Conservation (phyloP, 164 flowering plant genomes). For the Magnolia kwangsiensis region DNA sequence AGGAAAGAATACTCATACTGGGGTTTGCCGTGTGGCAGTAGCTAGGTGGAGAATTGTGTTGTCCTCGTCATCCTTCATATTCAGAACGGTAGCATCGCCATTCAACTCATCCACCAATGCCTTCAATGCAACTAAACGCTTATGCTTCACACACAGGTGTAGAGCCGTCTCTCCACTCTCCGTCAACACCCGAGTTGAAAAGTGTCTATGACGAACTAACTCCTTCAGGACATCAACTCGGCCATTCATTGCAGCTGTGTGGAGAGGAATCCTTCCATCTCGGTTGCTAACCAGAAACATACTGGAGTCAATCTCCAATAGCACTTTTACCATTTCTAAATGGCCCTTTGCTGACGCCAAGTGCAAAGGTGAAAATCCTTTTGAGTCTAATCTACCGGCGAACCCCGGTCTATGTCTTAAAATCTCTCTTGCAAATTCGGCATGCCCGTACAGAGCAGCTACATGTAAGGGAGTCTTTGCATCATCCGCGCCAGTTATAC, state of each 20-base stretch:
- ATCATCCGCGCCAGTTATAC: neutral
- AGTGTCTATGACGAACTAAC: conserved; percentile 8
- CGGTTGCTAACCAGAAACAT: neutral
- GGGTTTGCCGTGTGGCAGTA: neutral
- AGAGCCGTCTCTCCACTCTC: neutral
- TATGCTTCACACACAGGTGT: neutral
- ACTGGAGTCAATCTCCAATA: neutral
- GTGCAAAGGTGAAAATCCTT: conserved; percentile 24
- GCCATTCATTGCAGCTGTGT: conserved; percentile 32
- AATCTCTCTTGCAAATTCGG: conserved; percentile 11
- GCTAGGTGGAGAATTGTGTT: neutral
- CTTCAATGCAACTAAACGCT: neutral
- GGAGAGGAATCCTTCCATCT: conserved; percentile 20
- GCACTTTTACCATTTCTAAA: conserved; percentile 11
- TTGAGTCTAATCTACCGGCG: conserved; percentile 14
- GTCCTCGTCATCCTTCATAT: neutral
- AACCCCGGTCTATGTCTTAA: conserved; percentile 13
- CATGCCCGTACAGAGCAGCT: conserved; percentile 17
- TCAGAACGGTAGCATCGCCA: neutral
- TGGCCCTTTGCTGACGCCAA: conserved; percentile 26
- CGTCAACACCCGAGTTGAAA: neutral
- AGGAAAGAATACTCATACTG: too few species aligned
- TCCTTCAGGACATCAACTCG: conserved; percentile 16
- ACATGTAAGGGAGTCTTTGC: conserved; percentile 17
- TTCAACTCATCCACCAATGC: neutral